Conservation (phyloP, 306 rosid species). For the Pyrus pyrifolia region DNA sequence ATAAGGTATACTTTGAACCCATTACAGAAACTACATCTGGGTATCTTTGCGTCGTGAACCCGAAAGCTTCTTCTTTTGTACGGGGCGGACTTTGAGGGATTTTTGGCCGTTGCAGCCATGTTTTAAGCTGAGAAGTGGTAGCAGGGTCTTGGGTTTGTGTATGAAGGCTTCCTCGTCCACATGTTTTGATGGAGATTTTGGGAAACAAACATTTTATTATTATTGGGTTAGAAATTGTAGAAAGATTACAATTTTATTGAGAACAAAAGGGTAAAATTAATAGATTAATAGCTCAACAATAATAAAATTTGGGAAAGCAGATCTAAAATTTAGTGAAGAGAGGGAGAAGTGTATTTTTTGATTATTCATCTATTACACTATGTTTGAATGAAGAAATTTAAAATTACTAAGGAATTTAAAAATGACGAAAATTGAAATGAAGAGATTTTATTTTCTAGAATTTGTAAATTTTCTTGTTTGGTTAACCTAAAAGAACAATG, state of each 20-base stretch:
- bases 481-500: too few relatives aligned
- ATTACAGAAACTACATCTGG: neutral
- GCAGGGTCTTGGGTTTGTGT: conserved; percentile 66
- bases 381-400: too few relatives aligned
- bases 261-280: neutral
- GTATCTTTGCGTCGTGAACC: conserved; percentile 24
- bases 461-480: too few relatives aligned
- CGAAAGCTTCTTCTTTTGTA: conserved; percentile 41
- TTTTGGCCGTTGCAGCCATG: conserved; percentile 59
- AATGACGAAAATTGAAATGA: too few relatives aligned
- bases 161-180: conserved; percentile 49
- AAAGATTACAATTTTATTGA: neutral
- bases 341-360: too few relatives aligned
- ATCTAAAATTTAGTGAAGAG: neutral
- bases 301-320: neutral
- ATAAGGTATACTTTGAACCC: too few relatives aligned
- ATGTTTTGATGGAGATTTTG: conserved; percentile 17
- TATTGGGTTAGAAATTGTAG: neutral
- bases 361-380: too few relatives aligned
- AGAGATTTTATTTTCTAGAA: too few relatives aligned
- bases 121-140: conserved; percentile 62
- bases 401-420: too few relatives aligned
- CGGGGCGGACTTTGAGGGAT: conserved; percentile 51
- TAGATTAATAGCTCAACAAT: neutral
- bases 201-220: conserved; percentile 15